Base-by-base conservation (phyloP, 164 flowering plant genomes). In the Echeveria elegans region DNA sequence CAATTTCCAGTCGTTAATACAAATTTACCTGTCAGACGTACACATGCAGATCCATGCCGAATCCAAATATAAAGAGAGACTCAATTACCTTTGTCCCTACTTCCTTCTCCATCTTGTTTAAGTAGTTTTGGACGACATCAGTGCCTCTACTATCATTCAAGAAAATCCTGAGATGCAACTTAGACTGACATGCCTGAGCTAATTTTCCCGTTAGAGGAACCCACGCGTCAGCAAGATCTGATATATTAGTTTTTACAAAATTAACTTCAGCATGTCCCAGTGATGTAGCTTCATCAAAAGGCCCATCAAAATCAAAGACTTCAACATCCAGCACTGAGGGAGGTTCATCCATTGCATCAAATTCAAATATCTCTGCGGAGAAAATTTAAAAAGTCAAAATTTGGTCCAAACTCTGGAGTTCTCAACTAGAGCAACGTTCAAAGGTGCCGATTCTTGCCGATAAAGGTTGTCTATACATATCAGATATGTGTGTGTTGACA, bases 301-400 rank as follows among this genome's bases (percentile, higher is more conserved):
- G 98, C 47, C 98, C 98, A 82, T 93, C 98, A 82, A 93, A 93
- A 82, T 90, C 97, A 75, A 67, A 93, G 69, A 90, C 91, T 82
- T 90, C 97, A 52, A 93, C 85, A 69, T 86, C 94, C 77, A 93
- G 75, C 69, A 81, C 74, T 63, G 98, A 93, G 64, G 98, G 98
- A 60, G 95, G 91, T 23, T 93, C 97, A 66, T 88, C 92, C 96
- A 88, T 93, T 66, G 98, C 98, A 80, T 93, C 97, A 77, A 93
- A 93, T 74, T 90, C 98, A 80, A 89, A 90, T 79, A 93, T 88
- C 77, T 93, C 98, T 93, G 90, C 26, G 21, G 28, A 19, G 6
- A 9, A n/a, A 50, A n/a, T n/a, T n/a, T 50, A 24, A 50, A 21
- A n/a, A 4, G 56, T 50, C 28, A 21, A 50, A 50, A 23, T 50